These are phyloP conservation scores for Penicillium manginii DNA, from an alignment of 495 filamentous ascomycete species.

Conservation along the genomic window DNA sequence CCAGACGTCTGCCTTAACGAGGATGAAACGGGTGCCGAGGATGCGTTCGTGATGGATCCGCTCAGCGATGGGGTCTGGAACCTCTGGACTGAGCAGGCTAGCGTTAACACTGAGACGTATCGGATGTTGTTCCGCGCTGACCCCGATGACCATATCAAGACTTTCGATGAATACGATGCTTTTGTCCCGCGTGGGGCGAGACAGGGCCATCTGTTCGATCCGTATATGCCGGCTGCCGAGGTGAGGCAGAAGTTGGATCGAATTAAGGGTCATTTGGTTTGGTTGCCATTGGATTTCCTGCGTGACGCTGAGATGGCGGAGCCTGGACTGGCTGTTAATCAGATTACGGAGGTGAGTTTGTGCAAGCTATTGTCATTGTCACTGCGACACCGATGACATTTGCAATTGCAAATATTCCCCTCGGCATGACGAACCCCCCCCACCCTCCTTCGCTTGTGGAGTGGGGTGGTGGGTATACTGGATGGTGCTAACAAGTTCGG, in stretches of 20 bases:
- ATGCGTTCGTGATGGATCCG: constrained; percentile 82
- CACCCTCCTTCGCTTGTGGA: background rate
- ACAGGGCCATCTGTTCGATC: constrained; percentile 82
- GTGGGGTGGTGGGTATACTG: constrained; percentile 10
- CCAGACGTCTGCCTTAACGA: constrained; percentile 76
- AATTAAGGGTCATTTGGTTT: constrained; percentile 89
- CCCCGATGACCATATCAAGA: constrained; percentile 87
- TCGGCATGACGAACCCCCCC: background rate
- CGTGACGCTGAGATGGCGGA: constrained; percentile 89
- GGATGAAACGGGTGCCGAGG: constrained; percentile 62
- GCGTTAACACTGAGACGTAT: constrained; percentile 81
- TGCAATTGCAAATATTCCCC: background rate
- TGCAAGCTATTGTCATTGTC: too few species aligned
- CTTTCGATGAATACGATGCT: constrained; percentile 83
- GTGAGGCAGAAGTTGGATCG: constrained; percentile 74
- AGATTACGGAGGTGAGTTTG: constrained; percentile 62
- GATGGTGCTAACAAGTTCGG: constrained; percentile 7
- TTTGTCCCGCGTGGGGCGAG: constrained; percentile 69
- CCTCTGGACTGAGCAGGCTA: constrained; percentile 77
- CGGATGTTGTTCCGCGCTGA: constrained; percentile 89
- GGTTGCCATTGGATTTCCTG: constrained; percentile 92
- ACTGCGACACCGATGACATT: background rate
- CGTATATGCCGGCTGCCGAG: constrained; percentile 67
- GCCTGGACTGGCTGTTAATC: constrained; percentile 75
- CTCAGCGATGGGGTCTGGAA: constrained; percentile 81